Base-by-base conservation (phyloP, 495 filamentous ascomycete genomes). In the Penicillium herquei region DNA sequence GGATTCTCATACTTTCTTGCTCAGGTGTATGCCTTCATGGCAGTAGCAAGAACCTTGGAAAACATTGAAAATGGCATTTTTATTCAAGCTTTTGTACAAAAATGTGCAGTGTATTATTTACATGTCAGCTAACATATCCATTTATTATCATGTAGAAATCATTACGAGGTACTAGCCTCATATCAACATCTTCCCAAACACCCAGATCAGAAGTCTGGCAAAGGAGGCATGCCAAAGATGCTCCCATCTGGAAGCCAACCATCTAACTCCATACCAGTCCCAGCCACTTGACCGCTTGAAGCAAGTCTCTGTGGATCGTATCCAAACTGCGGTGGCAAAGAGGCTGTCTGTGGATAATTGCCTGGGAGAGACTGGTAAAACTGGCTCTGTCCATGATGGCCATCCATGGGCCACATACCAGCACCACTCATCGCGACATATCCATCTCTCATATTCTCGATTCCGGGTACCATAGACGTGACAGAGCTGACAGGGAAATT, bases 221-320 rank as follows among this genome's bases (percentile, higher is more conserved):
- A 56, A 26, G 58, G 62, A 13, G 64, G 65, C 64, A 70, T 62
- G 9, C 67, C 70, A 51, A 62, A 73, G 3, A 75, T 59, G 52
- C 64, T 69, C 13, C 69, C 69, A 41, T 69, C 67, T 9, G 71
- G 67, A 42, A 73, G 47, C 71, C 71, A 75, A 0, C 67, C 71
- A 55, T 75, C 71, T 32, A 75, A 30, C 39, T 73, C 71, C 65
- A 75, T 69, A 30, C 67, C 62, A 17, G 66, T 61, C 8, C 57
- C 56, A 6, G 58, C 33, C 32, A 51, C 58, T 7, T 50, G 56
- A 18, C 35, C 49, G 35, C 49, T 17, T 54, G 67, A 31, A 46
- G 59, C 57, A 26, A 57, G 54, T 49, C 54, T 57, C 39, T 67
- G 65, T 26, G 66, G 58, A 39, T 69, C 66, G 56, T 67, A 74